These are phyloP conservation scores for Fusarium papillatum DNA, from an alignment of 2,329 filamentous ascomycete species.

Conservation along the genomic window DNA sequence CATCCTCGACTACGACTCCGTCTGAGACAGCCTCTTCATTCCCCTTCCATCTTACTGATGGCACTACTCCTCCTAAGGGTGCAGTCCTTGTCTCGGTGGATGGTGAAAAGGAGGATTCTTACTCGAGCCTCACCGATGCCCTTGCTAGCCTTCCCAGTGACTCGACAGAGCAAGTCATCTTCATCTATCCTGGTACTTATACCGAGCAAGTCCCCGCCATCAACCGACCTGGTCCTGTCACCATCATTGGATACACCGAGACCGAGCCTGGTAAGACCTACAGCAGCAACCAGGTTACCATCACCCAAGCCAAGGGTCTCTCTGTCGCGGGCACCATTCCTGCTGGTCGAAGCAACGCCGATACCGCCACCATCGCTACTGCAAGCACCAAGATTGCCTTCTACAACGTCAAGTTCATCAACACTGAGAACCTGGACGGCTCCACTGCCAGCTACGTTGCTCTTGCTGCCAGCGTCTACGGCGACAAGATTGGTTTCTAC, in stretches of 20 bases:
- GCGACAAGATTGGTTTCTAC: slow-evolving; percentile 49
- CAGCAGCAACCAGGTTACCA: slow-evolving; percentile 25
- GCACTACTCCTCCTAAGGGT: slow-evolving; percentile 53
- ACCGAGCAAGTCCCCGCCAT: slow-evolving; percentile 59
- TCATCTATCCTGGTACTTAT: slow-evolving; percentile 64
- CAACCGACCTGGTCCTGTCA: slow-evolving; percentile 30
- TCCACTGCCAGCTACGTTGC: slow-evolving; percentile 56
- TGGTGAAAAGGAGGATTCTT: slow-evolving; percentile 42
- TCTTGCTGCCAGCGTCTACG: slow-evolving; percentile 51
- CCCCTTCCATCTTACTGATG: slow-evolving; percentile 51
- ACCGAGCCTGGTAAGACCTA: slow-evolving; percentile 41
- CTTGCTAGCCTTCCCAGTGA: slow-evolving; percentile 43
- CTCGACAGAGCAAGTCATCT: slow-evolving; percentile 48
- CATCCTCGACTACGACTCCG: slow-evolving; percentile 44
- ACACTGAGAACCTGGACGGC: slow-evolving; percentile 54
- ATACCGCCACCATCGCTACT: slow-evolving; percentile 34
- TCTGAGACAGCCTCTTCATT: slow-evolving; percentile 19
- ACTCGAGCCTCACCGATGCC: slow-evolving; percentile 46
- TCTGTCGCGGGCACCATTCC: slow-evolving; percentile 25
- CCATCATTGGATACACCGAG: slow-evolving; percentile 35
- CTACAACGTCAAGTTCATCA: slow-evolving; percentile 70
- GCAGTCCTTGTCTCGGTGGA: slow-evolving; percentile 57
- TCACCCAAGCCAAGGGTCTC: slow-evolving; percentile 33
- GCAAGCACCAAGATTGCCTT: slow-evolving; percentile 57
- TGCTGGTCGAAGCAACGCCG: slow-evolving; percentile 35